A percentile compares a stretch with the other conserved stretches of the same genome.
Conservation (phyloP, 305 asterid genomes). For the Fraxinus albicans region DNA sequence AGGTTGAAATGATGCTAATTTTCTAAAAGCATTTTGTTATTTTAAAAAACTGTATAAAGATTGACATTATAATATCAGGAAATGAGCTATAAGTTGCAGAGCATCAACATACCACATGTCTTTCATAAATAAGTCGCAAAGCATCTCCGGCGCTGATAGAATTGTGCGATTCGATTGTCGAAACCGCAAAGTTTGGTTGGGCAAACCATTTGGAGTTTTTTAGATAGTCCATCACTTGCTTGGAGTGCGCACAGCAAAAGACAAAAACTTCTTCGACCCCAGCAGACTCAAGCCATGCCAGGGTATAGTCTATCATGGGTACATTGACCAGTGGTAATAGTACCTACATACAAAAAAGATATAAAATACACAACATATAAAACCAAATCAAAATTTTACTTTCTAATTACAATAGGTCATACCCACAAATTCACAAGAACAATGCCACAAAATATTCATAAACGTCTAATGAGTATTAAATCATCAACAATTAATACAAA, state of each 20-base stretch:
- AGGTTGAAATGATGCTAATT: background rate
- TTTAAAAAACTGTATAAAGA: background rate
- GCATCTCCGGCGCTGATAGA: conserved; percentile 94
- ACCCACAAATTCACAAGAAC: background rate
- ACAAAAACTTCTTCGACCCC: conserved; percentile 94
- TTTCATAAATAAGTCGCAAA: conserved; percentile 75
- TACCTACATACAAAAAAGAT: conserved; percentile 48
- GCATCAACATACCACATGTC: conserved; percentile 67
- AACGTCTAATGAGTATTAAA: background rate
- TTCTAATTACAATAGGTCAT: background rate
- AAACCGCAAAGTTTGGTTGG: conserved; percentile 68
- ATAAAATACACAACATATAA: background rate
- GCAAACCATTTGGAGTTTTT: conserved; percentile 65
- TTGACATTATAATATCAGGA: background rate
- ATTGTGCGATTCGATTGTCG: conserved; percentile 78
- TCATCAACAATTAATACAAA: background rate
- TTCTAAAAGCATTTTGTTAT: background rate
- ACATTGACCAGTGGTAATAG: conserved; percentile 82
- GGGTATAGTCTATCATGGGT: conserved; percentile 90
- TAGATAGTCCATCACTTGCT: conserved; percentile 81
- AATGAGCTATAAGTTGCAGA: background rate
- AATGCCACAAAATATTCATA: background rate
- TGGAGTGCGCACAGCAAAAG: conserved; percentile 93
- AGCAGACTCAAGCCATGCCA: conserved; percentile 98
- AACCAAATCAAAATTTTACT: background rate